These are phyloP conservation scores for Neurospora sp. DNA, from an alignment of 2,329 filamentous ascomycete species.

Conservation along the genomic window DNA sequence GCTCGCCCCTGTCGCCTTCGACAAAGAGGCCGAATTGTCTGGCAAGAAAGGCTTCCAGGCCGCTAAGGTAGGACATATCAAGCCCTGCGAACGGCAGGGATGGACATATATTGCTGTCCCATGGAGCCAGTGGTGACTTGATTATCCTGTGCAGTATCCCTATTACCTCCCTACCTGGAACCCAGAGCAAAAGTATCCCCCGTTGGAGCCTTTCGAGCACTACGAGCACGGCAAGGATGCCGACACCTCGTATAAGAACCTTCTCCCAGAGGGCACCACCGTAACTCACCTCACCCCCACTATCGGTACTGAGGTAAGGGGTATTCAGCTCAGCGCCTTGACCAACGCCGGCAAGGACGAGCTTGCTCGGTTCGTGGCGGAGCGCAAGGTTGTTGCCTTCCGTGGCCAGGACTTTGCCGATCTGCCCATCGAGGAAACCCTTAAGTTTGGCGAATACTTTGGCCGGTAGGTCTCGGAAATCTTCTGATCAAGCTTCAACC, in stretches of 20 bases:
- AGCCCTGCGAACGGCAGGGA: background rate
- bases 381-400: constrained; percentile 63
- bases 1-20: constrained; percentile 15
- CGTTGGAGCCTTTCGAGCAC: constrained; percentile 55
- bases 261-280: constrained; percentile 41
- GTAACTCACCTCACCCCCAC: constrained; percentile 53
- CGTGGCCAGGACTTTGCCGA: constrained; percentile 57
- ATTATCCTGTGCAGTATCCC: constrained; percentile 34
- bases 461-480: constrained; percentile 16
- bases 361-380: constrained; percentile 56
- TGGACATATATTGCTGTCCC: background rate
- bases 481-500: background rate
- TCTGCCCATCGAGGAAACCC: constrained; percentile 52
- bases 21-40: constrained; percentile 22
- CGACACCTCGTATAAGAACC: constrained; percentile 51
- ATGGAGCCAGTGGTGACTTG: background rate
- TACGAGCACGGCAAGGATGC: constrained; percentile 61
- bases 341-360: constrained; percentile 56
- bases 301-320: constrained; percentile 58
- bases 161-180: constrained; percentile 58
- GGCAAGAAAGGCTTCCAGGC: constrained; percentile 16
- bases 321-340: constrained; percentile 56
- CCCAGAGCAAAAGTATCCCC: constrained; percentile 46
- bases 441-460: constrained; percentile 54
- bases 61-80: constrained; percentile 13